A percentile compares a stretch with the other conserved stretches of the same genome.
These are phyloP conservation scores for Harrya chromipes DNA, from an alignment of 768 basidiomycete species.

Conservation along the genomic window DNA sequence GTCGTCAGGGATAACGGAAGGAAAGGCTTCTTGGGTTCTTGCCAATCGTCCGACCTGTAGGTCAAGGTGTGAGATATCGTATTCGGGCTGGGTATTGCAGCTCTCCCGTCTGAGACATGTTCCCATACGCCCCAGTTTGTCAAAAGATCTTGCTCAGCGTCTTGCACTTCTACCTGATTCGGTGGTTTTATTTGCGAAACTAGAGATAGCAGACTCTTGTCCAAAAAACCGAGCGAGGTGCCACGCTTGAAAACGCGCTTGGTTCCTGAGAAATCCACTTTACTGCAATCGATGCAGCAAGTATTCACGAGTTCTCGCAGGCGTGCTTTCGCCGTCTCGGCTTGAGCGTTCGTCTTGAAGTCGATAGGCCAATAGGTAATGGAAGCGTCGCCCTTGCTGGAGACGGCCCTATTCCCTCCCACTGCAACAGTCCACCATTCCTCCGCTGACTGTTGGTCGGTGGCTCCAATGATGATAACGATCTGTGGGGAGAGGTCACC, in stretches of 20 bases:
- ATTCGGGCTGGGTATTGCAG: background rate
- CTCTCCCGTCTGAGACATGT: slow-evolving; percentile 2
- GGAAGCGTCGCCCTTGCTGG: slow-evolving; percentile 1
- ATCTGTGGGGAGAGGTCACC: slow-evolving; percentile 27
- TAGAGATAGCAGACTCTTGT: slow-evolving; percentile 1
- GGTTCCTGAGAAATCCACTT: slow-evolving; percentile 6
- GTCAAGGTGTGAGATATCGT: background rate
- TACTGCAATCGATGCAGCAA: slow-evolving; percentile 25
- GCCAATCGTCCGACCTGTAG: background rate
- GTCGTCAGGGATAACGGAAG: too few species aligned
- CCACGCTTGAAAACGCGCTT: slow-evolving; percentile 12
- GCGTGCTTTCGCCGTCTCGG: slow-evolving; percentile 1
- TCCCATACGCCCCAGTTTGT: slow-evolving; percentile 25
- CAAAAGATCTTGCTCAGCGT: slow-evolving; percentile 11
- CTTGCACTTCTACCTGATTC: background rate
- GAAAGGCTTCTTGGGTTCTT: background rate
- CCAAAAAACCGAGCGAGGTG: background rate
- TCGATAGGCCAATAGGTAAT: slow-evolving; percentile 19
- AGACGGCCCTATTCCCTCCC: background rate
- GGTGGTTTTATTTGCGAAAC: slow-evolving; percentile 1
- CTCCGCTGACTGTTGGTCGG: slow-evolving; percentile 12
- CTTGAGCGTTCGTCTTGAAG: background rate
- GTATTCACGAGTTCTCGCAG: slow-evolving; percentile 16
- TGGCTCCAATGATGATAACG: slow-evolving; percentile 21
- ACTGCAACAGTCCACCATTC: slow-evolving; percentile 17